Evolutionary conservation across 805 yeast genomes (phyloP).

Genomic region (Ogataea siamensis): DNA sequence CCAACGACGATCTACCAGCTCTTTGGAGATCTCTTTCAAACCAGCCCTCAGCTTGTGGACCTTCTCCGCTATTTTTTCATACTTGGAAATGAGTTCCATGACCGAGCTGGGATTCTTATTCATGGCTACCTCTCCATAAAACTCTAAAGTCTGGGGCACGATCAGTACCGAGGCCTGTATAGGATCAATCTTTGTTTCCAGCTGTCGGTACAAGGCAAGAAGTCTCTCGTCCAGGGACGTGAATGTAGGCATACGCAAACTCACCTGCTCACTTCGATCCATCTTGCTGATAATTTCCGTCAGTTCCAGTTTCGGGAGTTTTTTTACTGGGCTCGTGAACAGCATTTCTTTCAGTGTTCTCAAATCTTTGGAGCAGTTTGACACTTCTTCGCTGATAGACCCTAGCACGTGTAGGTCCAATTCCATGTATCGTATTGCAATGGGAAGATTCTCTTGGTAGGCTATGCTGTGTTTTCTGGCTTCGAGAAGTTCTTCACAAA

Average conservation of each 20-base stretch:
- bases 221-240: constrained; percentile 38
- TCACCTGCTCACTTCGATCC: constrained; percentile 10
- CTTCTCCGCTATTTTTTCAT: constrained; percentile 38
- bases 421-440: constrained; percentile 44
- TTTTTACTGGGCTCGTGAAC: constrained; percentile 41
- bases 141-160: constrained; percentile 49
- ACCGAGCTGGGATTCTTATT: constrained; percentile 33
- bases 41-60: constrained; percentile 43
- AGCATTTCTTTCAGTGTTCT: constrained; percentile 38
- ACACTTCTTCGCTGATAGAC: constrained; percentile 41
- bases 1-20: constrained; percentile 57
- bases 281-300: constrained; percentile 13
- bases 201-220: constrained; percentile 40
- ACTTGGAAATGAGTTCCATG: constrained; percentile 36
- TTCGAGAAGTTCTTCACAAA: constrained; percentile 30
- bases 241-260: constrained; percentile 38
- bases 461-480: constrained; percentile 30
- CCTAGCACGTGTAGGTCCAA: constrained; percentile 40
- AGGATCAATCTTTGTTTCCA: constrained; percentile 47
- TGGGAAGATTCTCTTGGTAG: constrained; percentile 37
- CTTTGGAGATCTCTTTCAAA: constrained; percentile 40
- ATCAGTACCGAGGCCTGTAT: constrained; percentile 50
- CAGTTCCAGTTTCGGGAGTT: constrained; percentile 19
- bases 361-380: constrained; percentile 35
- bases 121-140: constrained; percentile 36